These are phyloP conservation scores for Trebouxia gelatinosa DNA, from an alignment of 163 green algal species.

Conservation along the genomic window DNA sequence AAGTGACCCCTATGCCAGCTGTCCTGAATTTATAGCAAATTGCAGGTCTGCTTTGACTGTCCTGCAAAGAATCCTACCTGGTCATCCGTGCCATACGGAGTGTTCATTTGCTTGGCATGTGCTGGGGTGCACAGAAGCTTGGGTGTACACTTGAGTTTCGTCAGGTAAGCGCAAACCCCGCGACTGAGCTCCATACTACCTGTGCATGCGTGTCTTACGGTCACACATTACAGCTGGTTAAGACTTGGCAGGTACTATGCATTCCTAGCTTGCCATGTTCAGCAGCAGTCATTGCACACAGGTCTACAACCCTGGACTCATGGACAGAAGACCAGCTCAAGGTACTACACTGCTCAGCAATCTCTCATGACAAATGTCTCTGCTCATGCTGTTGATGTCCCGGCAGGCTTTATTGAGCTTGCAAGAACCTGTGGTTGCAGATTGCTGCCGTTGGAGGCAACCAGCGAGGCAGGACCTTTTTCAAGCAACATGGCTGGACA, in stretches of 20 bases:
- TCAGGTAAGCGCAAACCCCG: constrained; percentile 66
- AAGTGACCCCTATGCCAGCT: not conserved
- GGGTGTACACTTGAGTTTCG: constrained; percentile 95
- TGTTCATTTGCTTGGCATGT: constrained; percentile 98
- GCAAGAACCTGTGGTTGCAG: no score
- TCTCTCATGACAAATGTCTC: not conserved
- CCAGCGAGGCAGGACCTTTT: constrained; percentile 84
- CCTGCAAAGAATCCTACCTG: constrained; percentile 95
- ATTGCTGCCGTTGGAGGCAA: constrained; percentile 94
- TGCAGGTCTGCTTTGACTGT: constrained; percentile 65
- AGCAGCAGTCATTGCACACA: no score
- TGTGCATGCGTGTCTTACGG: no score
- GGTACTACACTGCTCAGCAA: constrained; percentile 41
- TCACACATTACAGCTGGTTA: no score
- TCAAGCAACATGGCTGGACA: constrained; percentile 98
- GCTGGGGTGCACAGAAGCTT: constrained; percentile 90
- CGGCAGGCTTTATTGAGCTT: no score
- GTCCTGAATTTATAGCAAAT: not conserved
- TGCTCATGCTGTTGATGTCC: not conserved
- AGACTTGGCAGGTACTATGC: no score
- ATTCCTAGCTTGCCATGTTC: no score
- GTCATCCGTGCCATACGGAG: constrained; percentile 93
- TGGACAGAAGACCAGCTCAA: constrained; percentile 96
- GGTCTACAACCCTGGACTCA: constrained; percentile 94
- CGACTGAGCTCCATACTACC: no score